Conservation (phyloP, 2,329 filamentous ascomycete species). For the Fusarium continuum region DNA sequence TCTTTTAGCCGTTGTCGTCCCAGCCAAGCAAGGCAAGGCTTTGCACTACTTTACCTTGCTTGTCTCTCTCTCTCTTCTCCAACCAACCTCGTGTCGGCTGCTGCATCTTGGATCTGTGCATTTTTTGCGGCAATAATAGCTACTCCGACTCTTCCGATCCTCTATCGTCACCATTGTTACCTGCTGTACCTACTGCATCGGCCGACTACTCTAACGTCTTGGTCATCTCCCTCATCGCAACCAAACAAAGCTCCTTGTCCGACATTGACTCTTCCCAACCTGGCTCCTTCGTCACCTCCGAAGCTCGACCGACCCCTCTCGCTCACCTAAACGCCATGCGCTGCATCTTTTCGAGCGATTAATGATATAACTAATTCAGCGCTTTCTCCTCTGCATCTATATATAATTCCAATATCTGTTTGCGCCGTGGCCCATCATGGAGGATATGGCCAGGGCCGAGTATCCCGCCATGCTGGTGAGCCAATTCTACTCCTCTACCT, state of each 20-base stretch:
- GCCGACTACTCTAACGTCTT: slow-evolving; percentile 3
- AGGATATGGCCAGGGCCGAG: slow-evolving; percentile 83
- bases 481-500: slow-evolving; percentile 33
- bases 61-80: slow-evolving; percentile 10
- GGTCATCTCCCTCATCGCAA: slow-evolving; percentile 8
- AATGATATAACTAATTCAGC: slow-evolving; percentile 28
- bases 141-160: slow-evolving; percentile 26
- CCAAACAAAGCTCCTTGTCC: slow-evolving; percentile 14
- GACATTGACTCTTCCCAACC: neutral
- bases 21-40: slow-evolving; percentile 10
- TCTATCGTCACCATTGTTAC: slow-evolving; percentile 10
- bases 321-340: slow-evolving; percentile 23
- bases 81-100: slow-evolving; percentile 6
- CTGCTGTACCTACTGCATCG: too few species aligned
- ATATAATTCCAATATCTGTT: slow-evolving; percentile 28
- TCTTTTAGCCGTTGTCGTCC: slow-evolving; percentile 24
- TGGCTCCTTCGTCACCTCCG: slow-evolving; percentile 18
- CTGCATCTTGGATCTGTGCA: slow-evolving; percentile 13
- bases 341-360: slow-evolving; percentile 24
- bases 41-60: neutral
- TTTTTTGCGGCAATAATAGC: slow-evolving; percentile 5
- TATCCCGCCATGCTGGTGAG: slow-evolving; percentile 95
- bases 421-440: slow-evolving; percentile 63
- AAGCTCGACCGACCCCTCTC: slow-evolving; percentile 37
- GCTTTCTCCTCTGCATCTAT: slow-evolving; percentile 2